Evolutionary conservation across 73 alveolate species (phyloP).

Genomic region (Paramecium biaurelia): DNA sequence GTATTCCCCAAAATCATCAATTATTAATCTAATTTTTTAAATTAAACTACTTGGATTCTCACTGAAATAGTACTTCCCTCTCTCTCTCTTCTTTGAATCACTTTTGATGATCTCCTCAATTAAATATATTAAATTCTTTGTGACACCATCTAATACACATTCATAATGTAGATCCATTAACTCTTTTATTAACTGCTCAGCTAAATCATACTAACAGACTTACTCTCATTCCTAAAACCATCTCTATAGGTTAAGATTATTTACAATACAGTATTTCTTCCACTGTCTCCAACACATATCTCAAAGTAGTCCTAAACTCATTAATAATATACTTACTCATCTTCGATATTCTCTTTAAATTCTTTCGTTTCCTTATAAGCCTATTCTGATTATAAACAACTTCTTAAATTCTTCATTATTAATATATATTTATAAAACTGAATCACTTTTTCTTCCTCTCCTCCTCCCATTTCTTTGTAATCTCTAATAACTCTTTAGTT

Average conservation of each 20-base stretch:
- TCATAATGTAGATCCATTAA: neutral
- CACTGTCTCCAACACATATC: neutral
- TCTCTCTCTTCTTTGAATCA: neutral
- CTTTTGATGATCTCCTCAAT: neutral
- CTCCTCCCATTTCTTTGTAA: neutral
- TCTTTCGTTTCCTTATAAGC: neutral
- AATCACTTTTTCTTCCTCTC: neutral
- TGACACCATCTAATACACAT: neutral
- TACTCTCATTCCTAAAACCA: neutral
- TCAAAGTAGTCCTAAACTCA: neutral
- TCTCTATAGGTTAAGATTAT: neutral
- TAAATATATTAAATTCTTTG: neutral
- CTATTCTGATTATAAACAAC: neutral
- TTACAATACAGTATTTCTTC: neutral
- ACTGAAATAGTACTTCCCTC: neutral
- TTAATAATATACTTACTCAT: neutral
- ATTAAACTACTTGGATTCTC: neutral
- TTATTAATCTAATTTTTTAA: neutral
- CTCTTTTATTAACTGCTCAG: conserved; percentile 7
- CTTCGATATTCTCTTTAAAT: neutral
- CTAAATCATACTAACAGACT: neutral
- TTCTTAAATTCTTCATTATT: neutral
- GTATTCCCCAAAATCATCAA: conserved; percentile 25
- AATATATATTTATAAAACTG: neutral
- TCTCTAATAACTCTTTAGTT: neutral